Conservation (phyloP, 2,329 filamentous ascomycete genomes). For the Ophiostoma ulmi region DNA sequence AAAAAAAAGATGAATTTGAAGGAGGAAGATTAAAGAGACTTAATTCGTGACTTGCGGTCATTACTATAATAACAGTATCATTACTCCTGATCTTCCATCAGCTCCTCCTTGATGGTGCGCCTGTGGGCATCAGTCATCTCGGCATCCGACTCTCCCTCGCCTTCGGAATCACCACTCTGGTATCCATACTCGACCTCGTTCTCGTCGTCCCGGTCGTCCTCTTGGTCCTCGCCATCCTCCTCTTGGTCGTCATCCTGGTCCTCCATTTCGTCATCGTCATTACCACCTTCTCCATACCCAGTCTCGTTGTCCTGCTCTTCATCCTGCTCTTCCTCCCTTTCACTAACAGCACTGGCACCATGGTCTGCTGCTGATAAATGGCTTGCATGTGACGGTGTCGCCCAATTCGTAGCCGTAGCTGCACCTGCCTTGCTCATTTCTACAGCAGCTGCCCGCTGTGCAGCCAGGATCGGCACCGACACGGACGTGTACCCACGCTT, state of each 20-base stretch:
- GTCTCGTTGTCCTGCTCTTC: slow-evolving; percentile 3
- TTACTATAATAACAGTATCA: neutral
- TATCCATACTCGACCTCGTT: slow-evolving; percentile 24
- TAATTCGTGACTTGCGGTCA: no score
- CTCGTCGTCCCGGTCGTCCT: slow-evolving; percentile 18
- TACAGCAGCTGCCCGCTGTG: slow-evolving; percentile 7
- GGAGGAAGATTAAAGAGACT: neutral
- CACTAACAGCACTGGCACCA: neutral
- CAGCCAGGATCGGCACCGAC: slow-evolving; percentile 25
- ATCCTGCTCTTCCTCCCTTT: no score
- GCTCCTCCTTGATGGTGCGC: slow-evolving; percentile 18
- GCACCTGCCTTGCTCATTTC: slow-evolving; percentile 5
- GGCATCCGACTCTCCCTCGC: slow-evolving; percentile 20
- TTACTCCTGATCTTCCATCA: slow-evolving; percentile 16
- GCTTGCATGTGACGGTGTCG: neutral
- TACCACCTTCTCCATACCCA: slow-evolving; percentile 6
- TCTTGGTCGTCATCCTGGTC: slow-evolving; percentile 16
- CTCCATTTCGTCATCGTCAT: slow-evolving; percentile 17
- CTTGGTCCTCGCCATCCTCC: slow-evolving; percentile 15
- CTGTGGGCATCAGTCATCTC: slow-evolving; percentile 11
- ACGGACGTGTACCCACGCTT: slow-evolving; percentile 24
- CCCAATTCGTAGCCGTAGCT: neutral
- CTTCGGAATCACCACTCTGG: slow-evolving; percentile 19
- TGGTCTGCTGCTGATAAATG: neutral
- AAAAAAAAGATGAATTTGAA: no score